Evolutionary conservation across 2,329 filamentous ascomycete species (phyloP), one percentile per base, ranked within the genome.

Genomic region (Aschersonia sp.): DNA sequence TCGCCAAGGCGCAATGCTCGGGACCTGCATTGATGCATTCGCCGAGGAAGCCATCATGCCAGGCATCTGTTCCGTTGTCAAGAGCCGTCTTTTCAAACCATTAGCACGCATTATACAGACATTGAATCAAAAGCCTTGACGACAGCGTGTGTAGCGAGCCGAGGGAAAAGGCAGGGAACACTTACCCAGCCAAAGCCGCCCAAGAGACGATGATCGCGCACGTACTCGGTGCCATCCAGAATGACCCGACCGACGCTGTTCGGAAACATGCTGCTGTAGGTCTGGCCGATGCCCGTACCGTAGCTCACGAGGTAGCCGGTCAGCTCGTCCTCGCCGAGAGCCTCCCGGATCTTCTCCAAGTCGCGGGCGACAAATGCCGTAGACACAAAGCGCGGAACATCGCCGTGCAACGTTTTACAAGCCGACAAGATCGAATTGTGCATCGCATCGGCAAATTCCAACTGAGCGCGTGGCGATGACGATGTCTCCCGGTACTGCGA

Each of bases 271-370:
- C 64, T 66, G 30, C 68, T 70, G 47, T 71, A 75, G 0, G 68
- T 73, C 56, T 75, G 71, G 0, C 69, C 72, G 43, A 75, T 73
- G 4, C 67, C 69, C 0, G 71, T 75, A 14, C 72, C 72, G 49
- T 75, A 75, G 50, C 68, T 72, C 33, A 73, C 67, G 12, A 75
- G 58, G 46, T 73, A 72, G 0, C 67, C 70, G 2, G 70, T 73
- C 50, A 74, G 49, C 47, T 71, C 66, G 4, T 68, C 65, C 52
- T 74, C 71, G 5, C 57, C 64, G 0, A 73, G 58, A 0, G 66
- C 65, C 29, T 62, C 64, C 11, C 71, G 65, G 42, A 74, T 73
- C 56, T 69, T 61, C 45, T 75, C 71, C 45, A 75, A 47, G 49
- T 75, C 71, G 4, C 68, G 67, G 5, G 69, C 68, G 8, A 73